Evolutionary conservation across 768 basidiomycete species (phyloP).

Genomic region (Boletus rubropictus): DNA sequence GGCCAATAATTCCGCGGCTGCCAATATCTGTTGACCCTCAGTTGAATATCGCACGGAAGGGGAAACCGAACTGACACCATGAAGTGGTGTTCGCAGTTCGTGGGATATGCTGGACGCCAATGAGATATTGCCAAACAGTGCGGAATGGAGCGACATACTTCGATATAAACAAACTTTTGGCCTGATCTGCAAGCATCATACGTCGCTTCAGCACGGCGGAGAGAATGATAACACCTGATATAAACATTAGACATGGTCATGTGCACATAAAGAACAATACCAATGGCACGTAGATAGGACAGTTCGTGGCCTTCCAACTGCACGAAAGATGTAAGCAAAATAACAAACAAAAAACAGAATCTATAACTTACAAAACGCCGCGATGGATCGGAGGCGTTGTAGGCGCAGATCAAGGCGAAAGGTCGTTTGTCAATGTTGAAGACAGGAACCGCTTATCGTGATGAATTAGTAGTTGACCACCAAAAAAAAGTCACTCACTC

Average conservation of each 20-base stretch:
- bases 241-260: slow-evolving; percentile 2
- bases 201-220: slow-evolving; percentile 88
- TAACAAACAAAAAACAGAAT: not conserved
- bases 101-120: slow-evolving; percentile 68
- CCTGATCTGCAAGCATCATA: slow-evolving; percentile 93
- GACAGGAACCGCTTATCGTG: slow-evolving; percentile 71
- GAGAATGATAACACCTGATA: slow-evolving; percentile 78
- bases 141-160: slow-evolving; percentile 48
- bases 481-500: slow-evolving; percentile 28
- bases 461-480: slow-evolving; percentile 4
- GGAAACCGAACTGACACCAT: slow-evolving; percentile 54
- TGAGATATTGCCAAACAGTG: slow-evolving; percentile 4
- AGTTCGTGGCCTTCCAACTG: slow-evolving; percentile 86
- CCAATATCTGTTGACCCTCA: slow-evolving; percentile 56
- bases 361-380: slow-evolving; percentile 64
- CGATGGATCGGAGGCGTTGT: slow-evolving; percentile 75
- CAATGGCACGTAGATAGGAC: slow-evolving; percentile 88
- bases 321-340: slow-evolving; percentile 8
- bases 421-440: slow-evolving; percentile 91
- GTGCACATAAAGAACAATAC: slow-evolving; percentile 29
- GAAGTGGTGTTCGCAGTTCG: slow-evolving; percentile 85
- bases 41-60: not conserved
- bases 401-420: slow-evolving; percentile 86
- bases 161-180: slow-evolving; percentile 87
- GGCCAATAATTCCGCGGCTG: slow-evolving; percentile 84